Evolutionary conservation across 139 green algal species (phyloP), one percentile per base, ranked within the genome.

Genomic region (Spirogloea muscicola): DNA sequence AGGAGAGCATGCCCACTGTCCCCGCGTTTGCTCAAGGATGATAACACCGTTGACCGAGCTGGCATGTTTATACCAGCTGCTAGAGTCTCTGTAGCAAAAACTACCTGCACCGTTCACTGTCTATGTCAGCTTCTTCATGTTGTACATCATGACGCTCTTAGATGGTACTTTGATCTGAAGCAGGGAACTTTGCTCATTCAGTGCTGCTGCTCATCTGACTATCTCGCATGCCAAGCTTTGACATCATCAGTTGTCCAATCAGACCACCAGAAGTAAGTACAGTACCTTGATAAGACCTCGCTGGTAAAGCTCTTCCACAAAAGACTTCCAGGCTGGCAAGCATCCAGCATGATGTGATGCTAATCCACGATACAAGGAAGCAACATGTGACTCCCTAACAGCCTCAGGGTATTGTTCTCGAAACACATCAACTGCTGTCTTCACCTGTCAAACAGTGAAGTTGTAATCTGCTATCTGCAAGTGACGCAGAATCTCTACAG

Each of bases 41-140:
- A 77, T 4, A 87, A 37, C 31, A 85, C 77, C 0, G 68, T 71
- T n/a, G 72, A 77, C 64, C 93, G 85, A 0, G 94, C 94, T 3
- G 94, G 94, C 94, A 98, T 98, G 88, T 98, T 98, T 83, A 97
- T 95, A 49, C 94, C 93, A 0, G 93, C 92, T 1, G 94, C 93
- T n/a, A 98, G 83, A 25, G 94, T 98, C 76, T 95, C 93, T 27
- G 94, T 98, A 1, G 94, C 92, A 86, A 96, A 96, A 21, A 98
- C 90, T 31, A 96, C 62, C 81, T 93, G 89, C 13, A 55, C 9
- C 10, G 46, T n/a, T n/a, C 34, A 44, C 16, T 16, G 16, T 52
- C 44, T 16, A 52, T 16, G 13, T 25, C 44, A 52, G 44, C 44
- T 25, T 10, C 44, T 25, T 52, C 13, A 13, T 10, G 13, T 16